These are phyloP conservation scores for Epichloe gansuensis DNA, from an alignment of 2,329 filamentous ascomycete species.

Conservation along the genomic window DNA sequence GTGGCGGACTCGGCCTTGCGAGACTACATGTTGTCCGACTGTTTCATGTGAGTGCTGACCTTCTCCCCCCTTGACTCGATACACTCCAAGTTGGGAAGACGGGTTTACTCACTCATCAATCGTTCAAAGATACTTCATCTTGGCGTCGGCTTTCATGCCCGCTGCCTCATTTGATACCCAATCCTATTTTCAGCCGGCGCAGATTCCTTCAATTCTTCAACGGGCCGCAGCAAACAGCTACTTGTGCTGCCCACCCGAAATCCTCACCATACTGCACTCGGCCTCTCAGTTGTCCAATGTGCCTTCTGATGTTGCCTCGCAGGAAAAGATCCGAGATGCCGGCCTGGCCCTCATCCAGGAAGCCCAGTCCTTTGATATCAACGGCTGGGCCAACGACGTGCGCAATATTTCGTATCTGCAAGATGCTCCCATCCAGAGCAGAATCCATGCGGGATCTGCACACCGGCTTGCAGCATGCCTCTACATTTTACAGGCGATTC, in stretches of 20 bases:
- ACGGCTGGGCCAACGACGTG: conserved; percentile 27
- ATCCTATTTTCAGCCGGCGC: conserved; percentile 23
- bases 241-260: conserved; percentile 31
- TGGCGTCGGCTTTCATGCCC: conserved; percentile 31
- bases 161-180: conserved; percentile 16
- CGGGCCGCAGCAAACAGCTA: conserved; percentile 32
- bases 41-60: conserved; percentile 26
- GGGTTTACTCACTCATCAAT: not conserved
- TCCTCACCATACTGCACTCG: conserved; percentile 30
- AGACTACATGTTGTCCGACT: conserved; percentile 35
- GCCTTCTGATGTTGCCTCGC: conserved; percentile 13
- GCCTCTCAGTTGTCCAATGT: conserved; percentile 28
- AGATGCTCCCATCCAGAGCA: conserved; percentile 21
- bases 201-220: conserved; percentile 25
- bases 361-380: conserved; percentile 27
- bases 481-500: conserved; percentile 31
- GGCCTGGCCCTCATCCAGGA: conserved; percentile 23
- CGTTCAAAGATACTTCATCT: conserved; percentile 27
- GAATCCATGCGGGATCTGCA: conserved; percentile 28
- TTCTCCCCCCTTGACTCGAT: not conserved
- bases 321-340: conserved; percentile 17
- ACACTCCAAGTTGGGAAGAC: too few relatives aligned
- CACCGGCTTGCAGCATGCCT: conserved; percentile 32
- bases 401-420: conserved; percentile 21
- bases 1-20: conserved; percentile 23